Evolutionary conservation across 805 yeast species (phyloP).

Genomic region (Hanseniaspora meyeri): DNA sequence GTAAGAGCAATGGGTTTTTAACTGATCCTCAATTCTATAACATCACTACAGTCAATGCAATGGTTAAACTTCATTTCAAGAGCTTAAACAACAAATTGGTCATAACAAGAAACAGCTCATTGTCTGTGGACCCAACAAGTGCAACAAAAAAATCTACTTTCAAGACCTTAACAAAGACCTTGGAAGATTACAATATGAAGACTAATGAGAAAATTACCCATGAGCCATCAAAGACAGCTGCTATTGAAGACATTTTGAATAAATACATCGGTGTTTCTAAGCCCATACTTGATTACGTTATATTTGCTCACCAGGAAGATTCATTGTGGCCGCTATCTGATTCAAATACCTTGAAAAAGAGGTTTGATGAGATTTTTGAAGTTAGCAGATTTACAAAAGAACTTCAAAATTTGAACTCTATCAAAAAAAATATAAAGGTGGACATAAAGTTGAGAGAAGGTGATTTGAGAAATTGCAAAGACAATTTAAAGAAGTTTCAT

Average conservation of each 20-base stretch:
- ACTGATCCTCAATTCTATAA: slow-evolving; percentile 80
- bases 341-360: slow-evolving; percentile 74
- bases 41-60: slow-evolving; percentile 71
- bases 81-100: slow-evolving; percentile 44
- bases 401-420: slow-evolving; percentile 59
- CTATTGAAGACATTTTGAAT: slow-evolving; percentile 73
- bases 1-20: slow-evolving; percentile 90
- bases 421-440: slow-evolving; percentile 62
- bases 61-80: slow-evolving; percentile 68
- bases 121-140: slow-evolving; percentile 47
- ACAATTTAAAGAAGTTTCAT: slow-evolving; percentile 62
- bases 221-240: slow-evolving; percentile 68
- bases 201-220: slow-evolving; percentile 58
- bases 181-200: slow-evolving; percentile 70
- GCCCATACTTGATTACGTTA: slow-evolving; percentile 79
- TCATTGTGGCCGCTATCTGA: slow-evolving; percentile 93
- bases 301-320: slow-evolving; percentile 96
- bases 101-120: slow-evolving; percentile 72
- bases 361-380: slow-evolving; percentile 93
- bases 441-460: slow-evolving; percentile 38
- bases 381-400: slow-evolving; percentile 89
- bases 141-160: slow-evolving; percentile 52
- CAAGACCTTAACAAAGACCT: slow-evolving; percentile 59
- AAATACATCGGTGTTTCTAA: slow-evolving; percentile 73
- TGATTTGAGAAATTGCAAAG: slow-evolving; percentile 53